A percentile compares a stretch with the other conserved stretches of the same genome.
phyloP scores from a whole-genome alignment of 257 asterid species.

The Capsicum chinense region DNA sequence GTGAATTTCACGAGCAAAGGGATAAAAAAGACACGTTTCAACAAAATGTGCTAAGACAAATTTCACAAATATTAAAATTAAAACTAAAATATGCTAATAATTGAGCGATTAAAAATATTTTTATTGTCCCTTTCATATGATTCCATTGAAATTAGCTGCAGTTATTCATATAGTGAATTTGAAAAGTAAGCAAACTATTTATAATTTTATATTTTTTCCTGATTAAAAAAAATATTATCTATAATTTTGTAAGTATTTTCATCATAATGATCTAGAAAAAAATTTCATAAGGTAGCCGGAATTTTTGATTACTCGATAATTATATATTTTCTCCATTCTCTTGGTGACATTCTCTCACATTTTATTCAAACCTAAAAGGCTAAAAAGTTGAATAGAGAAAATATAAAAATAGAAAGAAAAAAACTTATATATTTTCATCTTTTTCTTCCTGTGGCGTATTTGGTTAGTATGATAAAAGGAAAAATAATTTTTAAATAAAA shows the following conservation, averaged over 20 bases:
- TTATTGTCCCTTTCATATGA: neutral
- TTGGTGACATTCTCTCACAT: neutral
- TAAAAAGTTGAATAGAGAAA: neutral
- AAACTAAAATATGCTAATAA: neutral
- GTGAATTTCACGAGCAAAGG: neutral
- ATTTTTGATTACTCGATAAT: neutral
- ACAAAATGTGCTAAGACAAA: neutral
- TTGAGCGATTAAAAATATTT: neutral
- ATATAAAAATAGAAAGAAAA: neutral
- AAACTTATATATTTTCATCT: neutral
- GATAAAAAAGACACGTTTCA: neutral
- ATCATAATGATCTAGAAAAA: neutral
- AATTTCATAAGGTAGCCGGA: neutral
- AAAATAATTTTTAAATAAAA: neutral
- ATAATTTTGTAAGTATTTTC: neutral
- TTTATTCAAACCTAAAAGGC: slow-evolving; percentile 1
- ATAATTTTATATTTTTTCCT: no score
- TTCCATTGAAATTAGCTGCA: neutral
- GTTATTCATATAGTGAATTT: neutral
- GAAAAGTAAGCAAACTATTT: neutral
- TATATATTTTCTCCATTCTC: neutral
- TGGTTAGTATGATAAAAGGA: no score
- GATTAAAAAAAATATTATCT: neutral
- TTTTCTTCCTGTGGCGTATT: no score
- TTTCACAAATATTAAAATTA: neutral